Percentiles rank a stretch among this genome's conserved stretches.
phyloP scores from a whole-genome alignment of 495 filamentous ascomycete genomes.

The Staphylotrichum longicolle region DNA sequence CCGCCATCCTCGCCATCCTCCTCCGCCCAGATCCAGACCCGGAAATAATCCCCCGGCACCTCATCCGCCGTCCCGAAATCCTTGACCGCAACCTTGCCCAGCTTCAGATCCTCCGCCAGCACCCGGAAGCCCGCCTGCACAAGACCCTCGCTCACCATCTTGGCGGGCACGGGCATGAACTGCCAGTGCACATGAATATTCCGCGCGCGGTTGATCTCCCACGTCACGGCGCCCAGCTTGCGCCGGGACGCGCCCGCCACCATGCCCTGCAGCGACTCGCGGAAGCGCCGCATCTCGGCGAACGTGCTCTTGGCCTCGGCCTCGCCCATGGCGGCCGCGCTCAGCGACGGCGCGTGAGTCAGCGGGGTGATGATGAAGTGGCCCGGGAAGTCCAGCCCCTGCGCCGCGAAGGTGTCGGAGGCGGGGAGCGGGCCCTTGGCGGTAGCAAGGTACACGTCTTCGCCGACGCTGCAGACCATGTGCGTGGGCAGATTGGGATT shows the following conservation, averaged over 20 bases:
- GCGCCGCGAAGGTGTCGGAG: constrained; percentile 56
- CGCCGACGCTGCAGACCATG: constrained; percentile 82
- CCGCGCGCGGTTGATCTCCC: constrained; percentile 74
- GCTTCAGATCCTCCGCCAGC: constrained; percentile 72
- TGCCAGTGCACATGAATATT: constrained; percentile 95
- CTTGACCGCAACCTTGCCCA: constrained; percentile 54
- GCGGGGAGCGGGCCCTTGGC: constrained; percentile 87
- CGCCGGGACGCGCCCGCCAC: constrained; percentile 49
- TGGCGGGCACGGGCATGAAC: constrained; percentile 72
- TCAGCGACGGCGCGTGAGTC: constrained; percentile 55
- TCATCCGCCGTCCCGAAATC: constrained; percentile 40
- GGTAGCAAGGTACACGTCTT: constrained; percentile 81
- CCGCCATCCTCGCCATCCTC: constrained; percentile 39
- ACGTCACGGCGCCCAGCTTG: constrained; percentile 77
- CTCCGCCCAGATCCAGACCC: constrained; percentile 73
- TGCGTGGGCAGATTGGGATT: constrained; percentile 80
- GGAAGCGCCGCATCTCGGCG: constrained; percentile 78
- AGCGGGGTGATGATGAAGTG: constrained; percentile 93
- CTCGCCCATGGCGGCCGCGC: constrained; percentile 55
- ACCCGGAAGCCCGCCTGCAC: constrained; percentile 83
- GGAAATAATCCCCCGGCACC: constrained; percentile 72
- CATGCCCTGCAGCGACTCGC: constrained; percentile 69
- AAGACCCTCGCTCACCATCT: constrained; percentile 62
- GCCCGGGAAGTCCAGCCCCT: constrained; percentile 67
- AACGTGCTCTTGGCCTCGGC: constrained; percentile 56